These are phyloP conservation scores for Phlebiopsis gigantea DNA, from an alignment of 768 basidiomycete species.

Conservation along the genomic window DNA sequence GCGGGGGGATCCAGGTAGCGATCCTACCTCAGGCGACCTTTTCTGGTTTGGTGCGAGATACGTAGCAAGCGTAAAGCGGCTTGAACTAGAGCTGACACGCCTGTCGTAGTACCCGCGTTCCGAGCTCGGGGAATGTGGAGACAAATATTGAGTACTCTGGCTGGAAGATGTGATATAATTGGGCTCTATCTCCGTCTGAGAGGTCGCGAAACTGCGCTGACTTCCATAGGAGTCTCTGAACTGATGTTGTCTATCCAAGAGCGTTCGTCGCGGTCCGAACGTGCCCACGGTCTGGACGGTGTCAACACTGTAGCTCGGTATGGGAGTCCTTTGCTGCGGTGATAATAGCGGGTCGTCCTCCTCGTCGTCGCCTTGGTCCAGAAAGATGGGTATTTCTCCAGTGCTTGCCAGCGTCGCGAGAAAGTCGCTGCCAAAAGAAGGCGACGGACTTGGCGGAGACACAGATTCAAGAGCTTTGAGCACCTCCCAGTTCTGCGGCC, in stretches of 20 bases:
- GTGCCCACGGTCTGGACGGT: constrained; percentile 18
- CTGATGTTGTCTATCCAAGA: neutral
- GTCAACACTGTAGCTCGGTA: constrained; percentile 9
- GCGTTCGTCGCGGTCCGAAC: constrained; percentile 12
- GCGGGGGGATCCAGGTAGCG: neutral
- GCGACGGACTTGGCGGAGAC: constrained; percentile 20
- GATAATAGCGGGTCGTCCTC: neutral
- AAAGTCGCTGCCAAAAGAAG: constrained; percentile 15
- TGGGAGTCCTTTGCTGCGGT: neutral
- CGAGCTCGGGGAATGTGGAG: constrained; percentile 4
- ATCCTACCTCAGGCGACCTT: neutral
- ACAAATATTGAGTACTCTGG: constrained; percentile 3
- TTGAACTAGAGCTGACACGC: constrained; percentile 10
- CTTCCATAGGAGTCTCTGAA: neutral
- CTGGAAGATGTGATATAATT: neutral
- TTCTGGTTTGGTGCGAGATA: constrained; percentile 3
- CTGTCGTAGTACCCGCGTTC: constrained; percentile 14
- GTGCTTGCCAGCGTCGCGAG: constrained; percentile 17
- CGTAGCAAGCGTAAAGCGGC: constrained; percentile 14
- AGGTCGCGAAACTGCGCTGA: neutral
- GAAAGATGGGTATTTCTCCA: constrained; percentile 24
- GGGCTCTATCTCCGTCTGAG: neutral
- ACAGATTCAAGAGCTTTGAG: constrained; percentile 20
- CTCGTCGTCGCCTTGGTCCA: constrained; percentile 12
- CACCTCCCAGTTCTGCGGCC: constrained; percentile 18